phyloP scores from a whole-genome alignment of 495 filamentous ascomycete genomes.

The Symbiotaphrina buchneri region DNA sequence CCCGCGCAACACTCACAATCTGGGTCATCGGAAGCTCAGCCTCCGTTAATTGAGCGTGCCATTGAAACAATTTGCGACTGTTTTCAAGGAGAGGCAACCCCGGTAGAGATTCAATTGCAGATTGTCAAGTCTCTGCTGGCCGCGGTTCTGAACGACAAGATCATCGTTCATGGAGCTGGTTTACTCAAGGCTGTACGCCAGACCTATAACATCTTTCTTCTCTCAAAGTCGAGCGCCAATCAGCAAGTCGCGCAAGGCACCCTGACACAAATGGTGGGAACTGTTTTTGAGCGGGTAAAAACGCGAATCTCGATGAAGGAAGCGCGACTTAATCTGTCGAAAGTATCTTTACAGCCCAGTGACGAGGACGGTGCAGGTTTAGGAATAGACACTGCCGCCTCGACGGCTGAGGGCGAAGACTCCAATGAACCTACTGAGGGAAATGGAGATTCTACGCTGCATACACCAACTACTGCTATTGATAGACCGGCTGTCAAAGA shows the following conservation, averaged over 20 bases:
- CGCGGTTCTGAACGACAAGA: slow-evolving; percentile 92
- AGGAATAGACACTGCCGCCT: slow-evolving; percentile 8
- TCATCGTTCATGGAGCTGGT: slow-evolving; percentile 92
- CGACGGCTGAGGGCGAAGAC: slow-evolving; percentile 17
- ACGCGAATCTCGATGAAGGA: slow-evolving; percentile 75
- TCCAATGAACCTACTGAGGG: slow-evolving; percentile 11
- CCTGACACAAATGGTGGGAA: slow-evolving; percentile 94
- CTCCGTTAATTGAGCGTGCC: slow-evolving; percentile 79
- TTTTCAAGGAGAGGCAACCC: slow-evolving; percentile 87
- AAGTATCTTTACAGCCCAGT: too few species aligned
- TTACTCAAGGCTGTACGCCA: slow-evolving; percentile 94
- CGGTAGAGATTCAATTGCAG: slow-evolving; percentile 78
- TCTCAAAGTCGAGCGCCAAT: slow-evolving; percentile 75
- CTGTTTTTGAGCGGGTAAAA: slow-evolving; percentile 89
- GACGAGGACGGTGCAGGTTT: too few species aligned
- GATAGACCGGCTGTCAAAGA: slow-evolving; percentile 17
- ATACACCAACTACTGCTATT: slow-evolving; percentile 12
- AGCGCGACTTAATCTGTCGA: slow-evolving; percentile 28
- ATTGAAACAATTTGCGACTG: slow-evolving; percentile 99
- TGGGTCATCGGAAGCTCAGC: slow-evolving; percentile 6
- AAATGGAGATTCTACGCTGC: slow-evolving; percentile 13
- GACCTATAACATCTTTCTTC: slow-evolving; percentile 95
- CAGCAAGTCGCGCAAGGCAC: slow-evolving; percentile 95
- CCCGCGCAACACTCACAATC: slow-evolving; percentile 13
- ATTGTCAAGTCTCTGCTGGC: slow-evolving; percentile 94